Evolutionary conservation across 2,329 filamentous ascomycete genomes (phyloP), one percentile per base, ranked within the genome.

Genomic region (Hypomyces rosellus): DNA sequence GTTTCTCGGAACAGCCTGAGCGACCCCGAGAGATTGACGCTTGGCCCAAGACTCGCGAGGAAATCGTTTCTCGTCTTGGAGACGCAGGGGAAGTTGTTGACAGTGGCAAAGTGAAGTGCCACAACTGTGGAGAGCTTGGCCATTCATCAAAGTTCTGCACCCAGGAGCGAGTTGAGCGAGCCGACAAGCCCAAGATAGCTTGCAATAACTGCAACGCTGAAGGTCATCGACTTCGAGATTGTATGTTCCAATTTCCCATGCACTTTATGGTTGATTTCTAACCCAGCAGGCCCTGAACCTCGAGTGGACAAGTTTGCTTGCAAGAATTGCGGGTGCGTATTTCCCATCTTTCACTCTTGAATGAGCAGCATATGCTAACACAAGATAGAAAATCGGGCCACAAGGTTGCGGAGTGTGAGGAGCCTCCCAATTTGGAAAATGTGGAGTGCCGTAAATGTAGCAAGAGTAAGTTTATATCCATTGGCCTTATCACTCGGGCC

Each of bases 171-270:
- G 53, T 63, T 0, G 80, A 84, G 60, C 67, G 62, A 20, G 62
- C 65, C 2, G 68, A 75, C 38, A 60, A 66, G 13, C 59, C 73
- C 36, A 67, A 70, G 16, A 75, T 86, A 45, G 73, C 72, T 43
- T 89, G 86, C 63, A 77, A 72, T 69, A 85, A 88, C 68, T 89
- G 86, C 56, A 69, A 75, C 4, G 73, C 76, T 37, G 67, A 73
- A 22, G 85, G 84, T 9, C 85, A 89, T 59, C 83, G 85, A 51
- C 69, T 84, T 46, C 81, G 85, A 46, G 84, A 89, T 57, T 89
- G 86, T 82, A 60, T 67, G 77, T 68, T 48, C 14, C 7, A 16
- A 30, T n/a, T 33, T 14, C 11, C 25, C 6, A 5, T 9, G 13
- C 12, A 12, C 34, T 38, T 14, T 16, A 18, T 14, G n/a, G 8